Evolutionary conservation across 768 basidiomycete species (phyloP).

Genomic region (Mrakia hoshinonis): DNA sequence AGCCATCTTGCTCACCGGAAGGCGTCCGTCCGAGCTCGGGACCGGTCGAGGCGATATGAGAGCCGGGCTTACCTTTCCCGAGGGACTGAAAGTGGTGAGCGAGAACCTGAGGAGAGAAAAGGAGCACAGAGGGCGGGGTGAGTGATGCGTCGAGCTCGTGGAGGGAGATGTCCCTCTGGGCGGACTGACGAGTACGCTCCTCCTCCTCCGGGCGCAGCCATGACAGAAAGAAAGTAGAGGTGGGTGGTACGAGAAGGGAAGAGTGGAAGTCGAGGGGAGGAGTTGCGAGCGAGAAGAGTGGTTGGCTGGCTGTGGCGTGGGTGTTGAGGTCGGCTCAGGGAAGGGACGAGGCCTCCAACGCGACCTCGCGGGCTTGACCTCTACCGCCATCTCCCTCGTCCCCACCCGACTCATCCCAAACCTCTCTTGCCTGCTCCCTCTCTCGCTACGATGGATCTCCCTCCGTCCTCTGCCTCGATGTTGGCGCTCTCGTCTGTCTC

Average conservation of each 20-base stretch:
- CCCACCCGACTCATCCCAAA: too few species aligned
- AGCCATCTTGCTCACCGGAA: neutral
- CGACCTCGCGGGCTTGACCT: too few species aligned
- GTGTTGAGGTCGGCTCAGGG: too few species aligned
- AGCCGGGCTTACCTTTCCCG: conserved; percentile 54
- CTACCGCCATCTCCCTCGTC: too few species aligned
- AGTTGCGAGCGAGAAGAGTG: neutral
- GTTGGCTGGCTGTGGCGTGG: neutral
- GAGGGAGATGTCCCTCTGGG: neutral
- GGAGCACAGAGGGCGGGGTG: neutral
- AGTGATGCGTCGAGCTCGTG: neutral
- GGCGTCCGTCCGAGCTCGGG: neutral
- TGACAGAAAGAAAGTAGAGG: conserved; percentile 11
- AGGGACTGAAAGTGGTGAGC: conserved; percentile 97
- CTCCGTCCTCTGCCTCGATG: neutral
- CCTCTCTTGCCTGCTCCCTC: too few species aligned
- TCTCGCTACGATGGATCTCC: too few species aligned
- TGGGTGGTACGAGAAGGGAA: neutral
- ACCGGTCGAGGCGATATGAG: neutral
- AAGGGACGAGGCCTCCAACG: too few species aligned
- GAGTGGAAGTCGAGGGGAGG: neutral
- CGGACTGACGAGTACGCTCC: conserved; percentile 43
- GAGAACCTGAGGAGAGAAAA: conserved; percentile 62
- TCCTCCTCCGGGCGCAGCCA: conserved; percentile 41
- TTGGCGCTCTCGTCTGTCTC: conserved; percentile 13